Evolutionary conservation across 2,329 filamentous ascomycete genomes (phyloP).

Genomic region (Aspergillus sp.): DNA sequence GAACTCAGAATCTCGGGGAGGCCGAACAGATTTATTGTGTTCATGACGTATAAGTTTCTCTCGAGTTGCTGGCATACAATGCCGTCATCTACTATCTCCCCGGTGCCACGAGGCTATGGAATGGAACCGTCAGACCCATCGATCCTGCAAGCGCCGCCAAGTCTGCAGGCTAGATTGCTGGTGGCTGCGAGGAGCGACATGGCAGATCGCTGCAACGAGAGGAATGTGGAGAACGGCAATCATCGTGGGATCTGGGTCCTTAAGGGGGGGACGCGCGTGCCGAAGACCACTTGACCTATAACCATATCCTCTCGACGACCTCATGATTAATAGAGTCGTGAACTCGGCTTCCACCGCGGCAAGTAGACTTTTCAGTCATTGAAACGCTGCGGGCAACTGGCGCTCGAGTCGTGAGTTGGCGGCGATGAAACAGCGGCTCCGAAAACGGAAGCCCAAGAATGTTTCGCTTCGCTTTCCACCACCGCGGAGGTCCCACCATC

Average conservation of each 20-base stretch:
- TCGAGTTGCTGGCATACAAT: slow-evolving; percentile 5
- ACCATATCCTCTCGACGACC: neutral
- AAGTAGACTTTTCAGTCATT: neutral
- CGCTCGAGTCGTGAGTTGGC: neutral
- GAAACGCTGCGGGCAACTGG: neutral
- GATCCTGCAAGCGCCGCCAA: neutral
- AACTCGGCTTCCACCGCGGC: neutral
- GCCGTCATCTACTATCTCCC: slow-evolving; percentile 16
- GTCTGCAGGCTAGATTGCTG: neutral
- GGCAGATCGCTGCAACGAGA: neutral
- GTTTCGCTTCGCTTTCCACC: neutral
- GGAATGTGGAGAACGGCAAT: slow-evolving; percentile 14
- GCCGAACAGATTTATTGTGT: neutral
- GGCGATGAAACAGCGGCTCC: slow-evolving; percentile 16
- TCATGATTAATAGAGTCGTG: neutral
- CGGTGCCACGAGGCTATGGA: neutral
- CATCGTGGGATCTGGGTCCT: neutral
- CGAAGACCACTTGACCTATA: neutral
- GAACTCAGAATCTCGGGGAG: neutral
- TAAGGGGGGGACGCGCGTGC: neutral
- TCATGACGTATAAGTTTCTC: slow-evolving; percentile 3
- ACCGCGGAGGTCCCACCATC: neutral
- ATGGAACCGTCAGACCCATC: neutral
- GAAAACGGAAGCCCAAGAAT: slow-evolving; percentile 13
- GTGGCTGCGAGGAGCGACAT: neutral